Percentiles rank a stretch among this genome's conserved stretches.
Conservation (phyloP, 129 eudicot species). For the Flaveria ramosissima region DNA sequence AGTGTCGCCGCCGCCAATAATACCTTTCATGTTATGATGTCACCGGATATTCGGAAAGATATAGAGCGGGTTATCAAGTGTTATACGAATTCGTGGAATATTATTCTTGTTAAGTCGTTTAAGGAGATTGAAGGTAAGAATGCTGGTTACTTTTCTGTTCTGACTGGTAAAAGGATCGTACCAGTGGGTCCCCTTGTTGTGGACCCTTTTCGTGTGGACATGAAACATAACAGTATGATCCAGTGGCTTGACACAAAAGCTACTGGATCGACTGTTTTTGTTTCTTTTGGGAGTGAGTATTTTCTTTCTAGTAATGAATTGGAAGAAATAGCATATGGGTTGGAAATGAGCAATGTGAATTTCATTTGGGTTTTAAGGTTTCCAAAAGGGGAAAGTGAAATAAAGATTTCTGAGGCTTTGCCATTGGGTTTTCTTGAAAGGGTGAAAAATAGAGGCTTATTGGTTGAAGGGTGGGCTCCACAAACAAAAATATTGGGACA, state of each 20-base stretch:
- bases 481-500: slow-evolving; percentile 9
- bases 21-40: neutral
- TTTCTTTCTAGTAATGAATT: slow-evolving; percentile 14
- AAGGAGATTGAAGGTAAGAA: slow-evolving; percentile 12
- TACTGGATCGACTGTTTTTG: neutral
- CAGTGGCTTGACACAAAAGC: slow-evolving; percentile 8
- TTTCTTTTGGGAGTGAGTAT: slow-evolving; percentile 18
- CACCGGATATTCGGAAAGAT: neutral
- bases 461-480: slow-evolving; percentile 17
- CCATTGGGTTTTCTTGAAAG: slow-evolving; percentile 19
- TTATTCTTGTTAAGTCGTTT: slow-evolving; percentile 7
- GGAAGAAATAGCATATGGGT: slow-evolving; percentile 6
- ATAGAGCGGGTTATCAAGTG: neutral
- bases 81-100: neutral
- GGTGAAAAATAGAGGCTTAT: slow-evolving; percentile 6
- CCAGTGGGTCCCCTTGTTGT: neutral
- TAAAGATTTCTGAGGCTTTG: neutral
- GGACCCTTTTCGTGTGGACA: neutral
- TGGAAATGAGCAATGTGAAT: neutral
- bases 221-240: neutral
- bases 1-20: slow-evolving; percentile 1
- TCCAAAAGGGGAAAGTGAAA: slow-evolving; percentile 1
- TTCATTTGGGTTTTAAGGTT: slow-evolving; percentile 15
- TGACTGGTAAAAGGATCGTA: neutral
- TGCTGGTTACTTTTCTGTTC: neutral